Conservation (phyloP, 2,329 filamentous ascomycete species). For the Zymoseptoria ardabiliae region DNA sequence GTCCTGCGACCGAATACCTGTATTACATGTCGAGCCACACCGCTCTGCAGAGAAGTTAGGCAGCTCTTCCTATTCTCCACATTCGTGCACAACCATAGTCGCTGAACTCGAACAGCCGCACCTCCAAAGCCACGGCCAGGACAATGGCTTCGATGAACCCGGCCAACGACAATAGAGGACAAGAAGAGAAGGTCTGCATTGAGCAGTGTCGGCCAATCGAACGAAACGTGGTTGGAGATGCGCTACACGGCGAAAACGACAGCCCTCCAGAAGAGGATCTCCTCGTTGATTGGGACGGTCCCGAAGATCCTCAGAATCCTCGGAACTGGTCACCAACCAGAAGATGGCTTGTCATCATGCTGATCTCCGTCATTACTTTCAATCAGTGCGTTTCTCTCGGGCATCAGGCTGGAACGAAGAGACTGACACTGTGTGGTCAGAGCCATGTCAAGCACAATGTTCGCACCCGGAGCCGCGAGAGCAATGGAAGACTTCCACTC, state of each 20-base stretch:
- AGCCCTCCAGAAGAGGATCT: neutral
- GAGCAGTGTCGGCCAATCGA: neutral
- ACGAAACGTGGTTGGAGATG: neutral
- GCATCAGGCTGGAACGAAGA: neutral
- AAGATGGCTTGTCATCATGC: neutral
- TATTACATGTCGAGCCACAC: neutral
- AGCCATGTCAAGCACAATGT: slow-evolving; percentile 1
- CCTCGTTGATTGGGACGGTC: slow-evolving; percentile 45
- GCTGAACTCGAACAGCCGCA: neutral
- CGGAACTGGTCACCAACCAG: slow-evolving; percentile 46
- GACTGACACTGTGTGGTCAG: neutral
- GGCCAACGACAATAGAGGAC: neutral
- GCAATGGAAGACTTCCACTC: neutral
- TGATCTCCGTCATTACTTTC: slow-evolving; percentile 1
- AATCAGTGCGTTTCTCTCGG: neutral
- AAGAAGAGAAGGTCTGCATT: neutral
- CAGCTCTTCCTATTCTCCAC: neutral
- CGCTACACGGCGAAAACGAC: neutral
- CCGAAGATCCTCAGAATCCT: slow-evolving; percentile 48
- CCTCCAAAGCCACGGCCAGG: neutral
- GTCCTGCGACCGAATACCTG: too few species aligned
- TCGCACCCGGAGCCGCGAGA: neutral
- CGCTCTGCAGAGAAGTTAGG: neutral
- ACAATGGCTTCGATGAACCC: neutral
- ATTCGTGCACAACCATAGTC: neutral